Evolutionary conservation across 768 basidiomycete species (phyloP), one percentile per base, ranked within the genome.

Genomic region (Udeniomyces megalosporus): DNA sequence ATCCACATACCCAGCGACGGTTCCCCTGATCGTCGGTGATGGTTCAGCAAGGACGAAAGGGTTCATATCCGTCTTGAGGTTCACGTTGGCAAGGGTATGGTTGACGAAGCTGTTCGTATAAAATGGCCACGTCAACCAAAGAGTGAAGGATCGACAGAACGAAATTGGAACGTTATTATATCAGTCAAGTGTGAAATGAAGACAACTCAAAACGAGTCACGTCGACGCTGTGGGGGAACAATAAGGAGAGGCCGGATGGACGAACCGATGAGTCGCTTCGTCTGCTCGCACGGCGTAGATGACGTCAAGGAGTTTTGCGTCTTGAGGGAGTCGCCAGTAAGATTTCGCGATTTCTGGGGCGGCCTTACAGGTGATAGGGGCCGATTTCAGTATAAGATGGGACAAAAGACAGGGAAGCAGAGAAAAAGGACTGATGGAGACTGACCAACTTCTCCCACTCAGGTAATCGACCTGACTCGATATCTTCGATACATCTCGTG

Each of bases 231-330:
- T n/a, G n/a, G 12, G 52, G 32, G 32, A 35, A 28, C 50, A 34
- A 20, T 35, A 55, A 59, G n/a, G n/a, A n/a, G n/a, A n/a, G n/a
- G n/a, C n/a, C n/a, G n/a, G n/a, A n/a, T n/a, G n/a, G n/a, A n/a
- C n/a, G 61, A 31, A 65, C 58, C 89, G 79, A 70, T 97, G 92
- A 0, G 86, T 90, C 0, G 86, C 81, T 72, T 96, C 92, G 73
- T 96, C 92, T 17, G 87, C 88, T 68, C 92, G 80, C 35, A 96
- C 87, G 35, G 89, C 90, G 69, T 88, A 88, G 53, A 96, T 79
- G 51, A 93, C 84, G 68, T 96, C 93, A 22, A 88, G 76, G 63
- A 97, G 58, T 6, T 58, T 71, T 7, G 72, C 69, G 35, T 67
- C 67, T 22, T 61, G 32, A 4, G 69, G 58, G 17, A 73, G 65